A percentile compares a stretch with the other conserved stretches of the same genome.
Conservation (phyloP, 2,329 filamentous ascomycete species). For the Colletotrichum neosansevieriae region DNA sequence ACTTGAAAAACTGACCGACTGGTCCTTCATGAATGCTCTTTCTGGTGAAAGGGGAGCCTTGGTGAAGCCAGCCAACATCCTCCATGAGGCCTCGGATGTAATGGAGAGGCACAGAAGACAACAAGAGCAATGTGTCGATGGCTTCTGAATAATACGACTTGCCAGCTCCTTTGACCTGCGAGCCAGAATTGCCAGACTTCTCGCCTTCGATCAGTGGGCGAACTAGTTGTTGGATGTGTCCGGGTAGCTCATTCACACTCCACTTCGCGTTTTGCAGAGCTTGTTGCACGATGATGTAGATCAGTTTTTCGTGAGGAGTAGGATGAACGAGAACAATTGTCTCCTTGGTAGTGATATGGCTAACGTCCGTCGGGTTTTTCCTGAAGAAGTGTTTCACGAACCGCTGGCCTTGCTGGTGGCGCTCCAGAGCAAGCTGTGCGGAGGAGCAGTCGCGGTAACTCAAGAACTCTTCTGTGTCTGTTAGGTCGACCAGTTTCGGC, state of each 20-base stretch:
- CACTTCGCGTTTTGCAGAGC: slow-evolving; percentile 46
- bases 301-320: slow-evolving; percentile 41
- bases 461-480: slow-evolving; percentile 50
- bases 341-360: slow-evolving; percentile 42
- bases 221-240: background rate
- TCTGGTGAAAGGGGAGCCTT: background rate
- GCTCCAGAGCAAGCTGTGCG: slow-evolving; percentile 48
- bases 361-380: slow-evolving; percentile 47
- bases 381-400: slow-evolving; percentile 50
- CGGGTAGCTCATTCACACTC: slow-evolving; percentile 42
- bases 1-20: background rate
- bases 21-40: background rate
- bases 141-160: slow-evolving; percentile 17
- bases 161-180: slow-evolving; percentile 13
- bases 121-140: slow-evolving; percentile 21
- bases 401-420: slow-evolving; percentile 49
- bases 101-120: slow-evolving; percentile 9
- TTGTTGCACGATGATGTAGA: slow-evolving; percentile 48
- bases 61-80: slow-evolving; percentile 4
- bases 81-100: background rate
- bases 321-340: slow-evolving; percentile 46
- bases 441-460: slow-evolving; percentile 51
- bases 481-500: slow-evolving; percentile 45
- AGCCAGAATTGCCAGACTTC: background rate
- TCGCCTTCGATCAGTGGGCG: background rate